Evolutionary conservation across 73 alveolate genomes (phyloP), one percentile per base, ranked within the genome.

Genomic region (Breviolum minutum): DNA sequence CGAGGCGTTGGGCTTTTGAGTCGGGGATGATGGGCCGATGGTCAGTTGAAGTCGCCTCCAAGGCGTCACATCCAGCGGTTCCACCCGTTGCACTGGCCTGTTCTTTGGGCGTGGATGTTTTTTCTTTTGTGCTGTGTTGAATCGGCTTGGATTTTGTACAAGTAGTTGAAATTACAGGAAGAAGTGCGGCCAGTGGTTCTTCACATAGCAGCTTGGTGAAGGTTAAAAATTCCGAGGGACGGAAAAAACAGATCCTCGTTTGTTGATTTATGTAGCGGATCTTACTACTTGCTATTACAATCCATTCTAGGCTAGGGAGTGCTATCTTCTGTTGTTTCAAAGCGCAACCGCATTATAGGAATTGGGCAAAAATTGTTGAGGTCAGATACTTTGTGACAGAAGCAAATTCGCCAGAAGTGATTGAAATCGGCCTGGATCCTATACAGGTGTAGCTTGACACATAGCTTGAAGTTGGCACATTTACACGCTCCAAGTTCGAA

Each of bases 161-260:
- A 13, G 11, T 17, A 11, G 61, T 7, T 5, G 9, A 40, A 61
- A 63, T 62, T 61, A 70, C 98, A 92, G 98, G 99, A 99, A 29
- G 99, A 99, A 73, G 99, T 99, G 80, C 99, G 99, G 82, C 99
- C 99, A n/a, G 93, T 99, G 60, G 99, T 99, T 54, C 99, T 99
- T 76, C 99, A 99, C 99, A 99, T 99, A 69, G 98, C 66, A 13
- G 62, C 98, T 92, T 26, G 24, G 81, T 26, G 79, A 60, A 14
- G 24, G 54, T 40, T 40, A 2, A 40, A 40, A 40, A 0, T 2
- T 40, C 54, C 0, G 54, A 40, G 54, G 3, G 54, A 40, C 54
- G 54, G 54, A 40, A 40, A 40, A 40, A 40, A 40, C 5, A 40
- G 54, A 0, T 40, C 0, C 54, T 40, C 5, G 54, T 40, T 40